Evolutionary conservation across 306 rosid species (phyloP).

Genomic region (Casuarina glauca): DNA sequence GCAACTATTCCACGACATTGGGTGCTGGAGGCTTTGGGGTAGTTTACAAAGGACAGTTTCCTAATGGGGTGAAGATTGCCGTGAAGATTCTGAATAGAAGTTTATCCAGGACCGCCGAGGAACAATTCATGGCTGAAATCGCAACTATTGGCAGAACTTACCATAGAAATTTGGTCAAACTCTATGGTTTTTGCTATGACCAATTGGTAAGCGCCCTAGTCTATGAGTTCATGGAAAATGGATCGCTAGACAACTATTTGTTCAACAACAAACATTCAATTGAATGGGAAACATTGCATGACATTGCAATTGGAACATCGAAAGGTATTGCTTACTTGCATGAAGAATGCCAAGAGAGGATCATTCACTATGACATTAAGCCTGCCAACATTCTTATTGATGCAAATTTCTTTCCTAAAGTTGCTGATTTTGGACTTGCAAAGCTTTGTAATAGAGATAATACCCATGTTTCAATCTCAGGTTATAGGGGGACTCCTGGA

Average conservation of each 20-base stretch:
- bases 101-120: neutral
- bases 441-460: conserved; percentile 1
- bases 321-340: neutral
- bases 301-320: too few species aligned
- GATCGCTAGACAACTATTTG: too few species aligned
- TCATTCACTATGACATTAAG: conserved; percentile 19
- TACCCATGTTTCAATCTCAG: neutral
- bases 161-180: conserved; percentile 16
- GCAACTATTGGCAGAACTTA: conserved; percentile 11
- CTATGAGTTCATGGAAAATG: neutral
- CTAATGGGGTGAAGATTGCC: too few species aligned
- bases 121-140: conserved; percentile 25
- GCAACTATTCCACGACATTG: neutral
- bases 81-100: too few species aligned
- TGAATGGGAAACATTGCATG: too few species aligned
- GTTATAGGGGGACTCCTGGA: conserved; percentile 12
- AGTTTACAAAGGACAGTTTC: too few species aligned
- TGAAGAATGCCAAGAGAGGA: conserved; percentile 15
- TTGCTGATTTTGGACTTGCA: neutral
- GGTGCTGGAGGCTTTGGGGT: conserved; percentile 1
- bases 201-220: neutral
- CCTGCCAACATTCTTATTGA: conserved; percentile 15
- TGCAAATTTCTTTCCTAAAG: neutral
- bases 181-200: conserved; percentile 26
- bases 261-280: too few species aligned